Evolutionary conservation across 192 early-diverging fungal species (phyloP), one percentile per base, ranked within the genome.

Genomic region (Linnemannia elongata): DNA sequence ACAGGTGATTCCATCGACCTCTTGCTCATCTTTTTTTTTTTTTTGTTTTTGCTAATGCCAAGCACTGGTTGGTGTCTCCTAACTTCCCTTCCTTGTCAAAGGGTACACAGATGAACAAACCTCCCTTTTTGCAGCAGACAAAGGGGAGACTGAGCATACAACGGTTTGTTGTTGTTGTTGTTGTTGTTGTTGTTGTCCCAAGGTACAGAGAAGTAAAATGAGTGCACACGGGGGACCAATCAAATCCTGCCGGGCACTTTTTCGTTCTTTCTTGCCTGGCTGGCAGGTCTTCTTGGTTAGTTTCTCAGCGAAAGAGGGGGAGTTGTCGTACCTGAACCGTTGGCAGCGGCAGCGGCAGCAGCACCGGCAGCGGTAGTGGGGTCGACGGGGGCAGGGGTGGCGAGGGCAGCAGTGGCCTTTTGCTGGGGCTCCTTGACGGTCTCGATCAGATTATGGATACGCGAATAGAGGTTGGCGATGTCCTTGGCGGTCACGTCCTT

Each of bases 401-500:
- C 75, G 44, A 82, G 79, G 15, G 80, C 85, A 35, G 76, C 76
- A 42, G 80, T 72, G 17, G 88, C 81, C 78, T 80, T 88, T 74
- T 77, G 88, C 78, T 83, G 88, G 38, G 88, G 88, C 42, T 89
- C 88, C 77, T 85, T 89, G 72, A 88, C 88, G 60, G 88, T 88
- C 52, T 90, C 87, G 69, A 90, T 91, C 45, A 91, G 85, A 35
- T 88, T 81, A 77, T 90, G 89, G 44, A 91, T 79, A 33, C 85
- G 81, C n/a, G 89, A 90, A 80, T 91, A 90, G 0, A 91, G 82
- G 63, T 90, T 87, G 45, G 88, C 88, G 79, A 90, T 91, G 49
- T 90, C 89, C 76, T 90, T 89, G n/a, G 83, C 83, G 30, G 91
- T 88, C n/a, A 88, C 81, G 52, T 91, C 90, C 81, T 80, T 84